These are phyloP conservation scores for Omphalea diandra DNA, from an alignment of 441 rosid genomes.

Conservation along the genomic window DNA sequence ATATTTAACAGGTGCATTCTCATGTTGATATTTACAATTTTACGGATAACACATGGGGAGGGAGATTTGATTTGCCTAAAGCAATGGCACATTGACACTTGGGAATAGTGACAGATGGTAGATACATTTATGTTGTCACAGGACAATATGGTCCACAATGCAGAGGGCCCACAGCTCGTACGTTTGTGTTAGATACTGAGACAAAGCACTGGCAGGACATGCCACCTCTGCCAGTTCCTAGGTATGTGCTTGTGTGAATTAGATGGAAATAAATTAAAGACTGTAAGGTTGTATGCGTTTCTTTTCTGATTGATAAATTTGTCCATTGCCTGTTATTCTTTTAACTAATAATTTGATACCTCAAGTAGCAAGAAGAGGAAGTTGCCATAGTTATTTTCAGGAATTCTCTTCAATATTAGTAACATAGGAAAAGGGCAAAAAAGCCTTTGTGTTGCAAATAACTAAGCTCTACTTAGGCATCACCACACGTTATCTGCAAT, in stretches of 20 bases:
- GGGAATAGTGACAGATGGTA: conserved; percentile 96
- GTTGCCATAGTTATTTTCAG: no score
- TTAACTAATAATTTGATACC: no score
- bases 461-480: no score
- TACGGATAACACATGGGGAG: conserved; percentile 77
- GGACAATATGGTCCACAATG: conserved; percentile 98
- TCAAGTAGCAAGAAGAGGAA: no score
- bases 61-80: conserved; percentile 88
- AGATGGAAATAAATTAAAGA: not conserved
- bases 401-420: no score
- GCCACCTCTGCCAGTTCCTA: conserved; percentile 74
- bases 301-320: no score
- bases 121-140: conserved; percentile 74
- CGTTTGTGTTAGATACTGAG: conserved; percentile 78
- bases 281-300: no score
- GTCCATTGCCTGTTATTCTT: no score
- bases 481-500: no score
- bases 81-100: conserved; percentile 99
- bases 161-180: conserved; percentile 81
- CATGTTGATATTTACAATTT: conserved; percentile 91
- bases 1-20: conserved; percentile 65
- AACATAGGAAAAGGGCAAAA: no score
- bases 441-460: no score
- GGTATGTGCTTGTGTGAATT: conserved; percentile 43
- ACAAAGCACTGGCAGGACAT: conserved; percentile 75